Base-by-base conservation (phyloP, 257 asterid species). In the Linaria vulgaris region DNA sequence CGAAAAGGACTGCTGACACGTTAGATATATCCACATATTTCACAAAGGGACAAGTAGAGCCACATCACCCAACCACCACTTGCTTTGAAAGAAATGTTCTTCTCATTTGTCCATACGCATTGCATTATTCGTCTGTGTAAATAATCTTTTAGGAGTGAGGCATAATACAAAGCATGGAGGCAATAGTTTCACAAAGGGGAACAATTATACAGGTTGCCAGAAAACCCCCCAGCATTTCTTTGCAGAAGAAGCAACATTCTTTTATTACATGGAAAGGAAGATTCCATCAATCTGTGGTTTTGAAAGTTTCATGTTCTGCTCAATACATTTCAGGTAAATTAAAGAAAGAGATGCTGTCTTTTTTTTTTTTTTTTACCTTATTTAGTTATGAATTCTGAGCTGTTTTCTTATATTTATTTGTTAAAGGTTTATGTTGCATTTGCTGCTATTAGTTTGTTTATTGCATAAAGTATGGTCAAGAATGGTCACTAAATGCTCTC, bases 91-190 rank as follows among this genome's bases (percentile, higher is more conserved):
- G n/a, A n/a, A n/a, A n/a, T n/a, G n/a, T n/a, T n/a, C n/a, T n/a
- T n/a, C n/a, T n/a, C n/a, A n/a, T n/a, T n/a, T n/a, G n/a, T n/a
- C n/a, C n/a, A n/a, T n/a, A n/a, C n/a, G n/a, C n/a, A n/a, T n/a
- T n/a, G n/a, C n/a, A n/a, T n/a, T n/a, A n/a, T n/a, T n/a, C n/a
- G n/a, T n/a, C n/a, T n/a, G n/a, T n/a, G n/a, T n/a, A n/a, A n/a
- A n/a, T n/a, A n/a, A n/a, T n/a, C n/a, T n/a, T n/a, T n/a, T n/a
- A n/a, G n/a, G n/a, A n/a, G n/a, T n/a, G n/a, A n/a, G n/a, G n/a
- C n/a, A n/a, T n/a, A n/a, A n/a, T n/a, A n/a, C n/a, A n/a, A n/a
- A 69, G 30, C 37, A 91, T 91, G 95, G 95, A 84, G 79, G 83
- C 79, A 3, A 77, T 72, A 59, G 74, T 80, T 72, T 72, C 75